Base-by-base conservation (phyloP, 139 green algal genomes). In the Nannochloris sp. region DNA sequence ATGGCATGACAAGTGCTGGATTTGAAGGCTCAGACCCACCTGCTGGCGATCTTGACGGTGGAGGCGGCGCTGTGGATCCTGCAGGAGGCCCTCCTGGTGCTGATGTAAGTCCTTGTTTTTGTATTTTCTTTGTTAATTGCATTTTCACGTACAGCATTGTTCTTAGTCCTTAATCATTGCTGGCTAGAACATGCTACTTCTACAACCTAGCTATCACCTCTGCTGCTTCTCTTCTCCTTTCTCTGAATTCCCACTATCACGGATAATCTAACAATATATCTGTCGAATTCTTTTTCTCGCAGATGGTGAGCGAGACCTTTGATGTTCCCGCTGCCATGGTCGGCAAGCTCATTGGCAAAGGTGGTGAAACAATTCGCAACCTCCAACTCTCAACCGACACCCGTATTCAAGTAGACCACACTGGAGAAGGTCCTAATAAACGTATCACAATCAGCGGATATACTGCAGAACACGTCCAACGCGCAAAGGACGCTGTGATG, bases 291-390 rank as follows among this genome's bases (percentile, higher is more conserved):
- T n/a, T n/a, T n/a, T n/a, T n/a, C n/a, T n/a, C n/a, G n/a, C n/a
- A n/a, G n/a, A n/a, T n/a, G n/a, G n/a, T n/a, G n/a, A 57, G 42
- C 25, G 59, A 65, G 13, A 25, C 19, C 39, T 1, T 68, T 54
- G 48, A 59, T n/a, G 59, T 65, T 9, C 79, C 82, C 4, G 51
- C 60, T 29, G 42, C 13, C 15, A 56, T 88, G 54, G 85, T 96
- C 14, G 89, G 88, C 31, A 86, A 87, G 60, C 66, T 97, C 25
- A 97, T 97, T 53, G 90, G 90, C 39, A 86, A 85, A 37, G 75
- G 72, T 2, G 90, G 90, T 6, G 86, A 88, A 29, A 96, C 89
- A 3, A 97, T 97, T 51, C 86, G 87, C 54, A 73, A 86, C 12
- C 69, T 97, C 54, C 83, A 96, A 68, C 45, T 68, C 8, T 60